These are phyloP conservation scores for Cystobasidium pallidum DNA, from an alignment of 1,284 basidiomycete species.

Conservation along the genomic window DNA sequence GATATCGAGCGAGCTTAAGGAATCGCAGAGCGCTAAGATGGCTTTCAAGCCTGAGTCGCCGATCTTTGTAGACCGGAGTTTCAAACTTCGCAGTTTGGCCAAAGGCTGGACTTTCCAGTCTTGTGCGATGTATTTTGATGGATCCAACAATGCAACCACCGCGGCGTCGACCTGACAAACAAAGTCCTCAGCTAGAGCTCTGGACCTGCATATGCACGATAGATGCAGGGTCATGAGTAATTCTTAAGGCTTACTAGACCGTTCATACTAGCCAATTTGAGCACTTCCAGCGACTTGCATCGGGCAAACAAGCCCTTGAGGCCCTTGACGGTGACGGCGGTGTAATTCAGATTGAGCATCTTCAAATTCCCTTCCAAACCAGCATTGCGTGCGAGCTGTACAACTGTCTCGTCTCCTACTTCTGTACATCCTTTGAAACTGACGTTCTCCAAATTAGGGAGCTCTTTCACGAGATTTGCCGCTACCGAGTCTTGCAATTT, in stretches of 20 bases:
- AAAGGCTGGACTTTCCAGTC: conserved; percentile 43
- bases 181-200: neutral
- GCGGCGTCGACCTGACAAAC: conserved; percentile 47
- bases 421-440: conserved; percentile 49
- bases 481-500: conserved; percentile 45
- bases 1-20: conserved; percentile 50
- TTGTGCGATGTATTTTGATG: conserved; percentile 40
- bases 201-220: too few relatives aligned
- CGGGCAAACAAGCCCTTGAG: conserved; percentile 46
- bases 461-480: conserved; percentile 46
- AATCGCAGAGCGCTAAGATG: conserved; percentile 49
- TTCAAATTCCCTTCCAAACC: conserved; percentile 39
- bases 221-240: neutral
- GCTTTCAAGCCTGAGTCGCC: conserved; percentile 49
- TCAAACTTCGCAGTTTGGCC: conserved; percentile 49
- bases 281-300: conserved; percentile 48
- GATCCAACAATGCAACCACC: conserved; percentile 44
- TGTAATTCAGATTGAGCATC: conserved; percentile 48
- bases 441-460: conserved; percentile 46
- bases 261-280: conserved; percentile 50
- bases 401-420: conserved; percentile 49
- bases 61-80: conserved; percentile 50
- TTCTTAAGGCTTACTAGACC: conserved; percentile 44
- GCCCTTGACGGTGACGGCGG: conserved; percentile 50
- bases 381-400: conserved; percentile 47